Conservation (phyloP, 2,329 filamentous ascomycete species). For the Cordyceps javanica region DNA sequence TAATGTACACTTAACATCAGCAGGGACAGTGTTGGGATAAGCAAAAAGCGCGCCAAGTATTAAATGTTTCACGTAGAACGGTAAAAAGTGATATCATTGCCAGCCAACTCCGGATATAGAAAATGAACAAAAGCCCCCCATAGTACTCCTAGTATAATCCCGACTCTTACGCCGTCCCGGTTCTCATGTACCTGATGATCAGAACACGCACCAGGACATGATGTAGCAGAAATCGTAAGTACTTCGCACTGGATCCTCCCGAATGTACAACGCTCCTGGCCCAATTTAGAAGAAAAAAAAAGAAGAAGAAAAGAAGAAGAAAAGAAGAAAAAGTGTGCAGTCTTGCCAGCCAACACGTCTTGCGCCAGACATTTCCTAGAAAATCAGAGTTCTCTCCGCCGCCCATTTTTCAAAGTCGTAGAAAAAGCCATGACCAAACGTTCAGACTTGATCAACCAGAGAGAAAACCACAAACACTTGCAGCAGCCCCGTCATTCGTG, state of each 20-base stretch:
- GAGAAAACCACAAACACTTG: not conserved
- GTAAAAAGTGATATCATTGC: not conserved
- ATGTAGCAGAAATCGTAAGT: not conserved
- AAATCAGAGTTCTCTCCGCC: constrained; percentile 11
- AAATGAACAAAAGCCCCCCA: not conserved
- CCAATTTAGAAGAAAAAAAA: constrained; percentile 5
- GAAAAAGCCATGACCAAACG: not conserved
- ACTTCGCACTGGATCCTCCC: not conserved
- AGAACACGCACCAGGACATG: not conserved
- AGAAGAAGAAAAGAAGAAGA: constrained; percentile 5
- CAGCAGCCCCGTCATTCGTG: not conserved
- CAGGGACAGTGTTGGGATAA: too few relatives aligned
- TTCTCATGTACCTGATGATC: not conserved
- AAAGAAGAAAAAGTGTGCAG: constrained; percentile 6
- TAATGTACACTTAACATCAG: too few relatives aligned
- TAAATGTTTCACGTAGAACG: not conserved
- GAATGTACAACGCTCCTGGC: not conserved
- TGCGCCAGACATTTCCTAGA: constrained; percentile 5
- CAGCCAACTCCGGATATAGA: constrained; percentile 10
- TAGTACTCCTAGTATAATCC: not conserved
- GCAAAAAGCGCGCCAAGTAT: too few relatives aligned
- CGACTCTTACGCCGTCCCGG: not conserved
- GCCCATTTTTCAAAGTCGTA: constrained; percentile 9
- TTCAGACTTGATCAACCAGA: not conserved
- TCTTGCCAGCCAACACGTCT: not conserved